phyloP scores from a whole-genome alignment of 2,329 filamentous ascomycete species.

The Teratosphaeria epicoccoides region DNA sequence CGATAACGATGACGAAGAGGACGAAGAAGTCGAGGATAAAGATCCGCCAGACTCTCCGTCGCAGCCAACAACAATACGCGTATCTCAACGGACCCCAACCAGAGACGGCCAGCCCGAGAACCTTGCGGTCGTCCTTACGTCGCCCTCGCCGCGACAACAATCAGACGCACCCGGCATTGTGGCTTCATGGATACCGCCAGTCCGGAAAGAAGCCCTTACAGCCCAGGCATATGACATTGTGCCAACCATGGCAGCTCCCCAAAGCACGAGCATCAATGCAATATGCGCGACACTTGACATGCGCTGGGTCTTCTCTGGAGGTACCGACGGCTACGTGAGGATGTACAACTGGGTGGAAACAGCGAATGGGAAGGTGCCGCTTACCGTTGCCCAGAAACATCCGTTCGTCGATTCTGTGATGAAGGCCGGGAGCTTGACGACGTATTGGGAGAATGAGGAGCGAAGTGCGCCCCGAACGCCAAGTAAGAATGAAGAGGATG shows the following conservation, averaged over 20 bases:
- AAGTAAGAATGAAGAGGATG: constrained; percentile 30
- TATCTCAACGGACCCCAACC: constrained; percentile 13
- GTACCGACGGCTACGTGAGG: constrained; percentile 87
- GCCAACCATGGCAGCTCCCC: constrained; percentile 90
- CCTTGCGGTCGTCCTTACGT: constrained; percentile 38
- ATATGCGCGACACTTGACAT: constrained; percentile 87
- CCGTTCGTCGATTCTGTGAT: constrained; percentile 96
- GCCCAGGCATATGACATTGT: constrained; percentile 87
- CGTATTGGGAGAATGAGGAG: constrained; percentile 98
- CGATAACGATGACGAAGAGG: constrained; percentile 29
- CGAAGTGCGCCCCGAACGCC: constrained; percentile 31
- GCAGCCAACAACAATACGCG: constrained; percentile 15
- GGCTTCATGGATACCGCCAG: constrained; percentile 25
- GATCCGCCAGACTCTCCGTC: constrained; percentile 37
- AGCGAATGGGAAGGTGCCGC: constrained; percentile 82
- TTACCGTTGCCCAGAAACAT: constrained; percentile 91
- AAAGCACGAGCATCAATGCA: constrained; percentile 90
- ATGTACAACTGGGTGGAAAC: constrained; percentile 95
- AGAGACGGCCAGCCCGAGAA: constrained; percentile 21
- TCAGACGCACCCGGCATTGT: constrained; percentile 4
- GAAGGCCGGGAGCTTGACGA: constrained; percentile 87
- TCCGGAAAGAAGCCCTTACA: constrained; percentile 68
- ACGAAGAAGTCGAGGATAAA: constrained; percentile 28
- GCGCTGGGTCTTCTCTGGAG: constrained; percentile 88
- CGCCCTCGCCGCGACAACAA: constrained; percentile 34